These are phyloP conservation scores for Globisporangium rhizosaccharum DNA, from an alignment of 352 stramenopile species.

Conservation along the genomic window DNA sequence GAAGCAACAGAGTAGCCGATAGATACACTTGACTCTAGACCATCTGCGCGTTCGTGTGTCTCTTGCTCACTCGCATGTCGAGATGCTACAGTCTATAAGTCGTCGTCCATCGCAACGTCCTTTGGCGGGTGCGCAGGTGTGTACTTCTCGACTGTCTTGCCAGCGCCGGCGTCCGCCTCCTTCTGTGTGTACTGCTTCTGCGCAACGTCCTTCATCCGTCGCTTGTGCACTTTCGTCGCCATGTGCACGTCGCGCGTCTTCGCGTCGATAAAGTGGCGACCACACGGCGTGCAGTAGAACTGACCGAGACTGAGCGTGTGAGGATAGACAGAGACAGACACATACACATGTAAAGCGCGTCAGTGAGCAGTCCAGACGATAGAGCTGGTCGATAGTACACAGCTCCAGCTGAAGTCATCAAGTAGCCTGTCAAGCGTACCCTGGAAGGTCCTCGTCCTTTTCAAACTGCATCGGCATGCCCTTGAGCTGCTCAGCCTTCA, in stretches of 20 bases:
- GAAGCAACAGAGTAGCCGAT: too few species aligned
- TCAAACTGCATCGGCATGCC: constrained; percentile 67
- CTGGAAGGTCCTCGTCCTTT: constrained; percentile 79
- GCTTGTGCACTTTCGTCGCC: constrained; percentile 85
- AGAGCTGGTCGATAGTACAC: not conserved
- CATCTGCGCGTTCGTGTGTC: not conserved
- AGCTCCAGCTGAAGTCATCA: not conserved
- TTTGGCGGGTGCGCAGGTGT: constrained; percentile 48
- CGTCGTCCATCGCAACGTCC: constrained; percentile 51
- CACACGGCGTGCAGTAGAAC: constrained; percentile 86
- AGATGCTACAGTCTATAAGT: constrained; percentile 33
- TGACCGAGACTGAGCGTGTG: constrained; percentile 53
- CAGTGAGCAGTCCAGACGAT: not conserved
- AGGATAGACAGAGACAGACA: not conserved
- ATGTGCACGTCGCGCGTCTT: constrained; percentile 77
- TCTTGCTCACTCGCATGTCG: not conserved
- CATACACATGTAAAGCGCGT: not conserved
- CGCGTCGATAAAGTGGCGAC: constrained; percentile 79
- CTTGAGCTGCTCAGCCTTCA: constrained; percentile 50
- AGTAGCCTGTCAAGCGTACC: constrained; percentile 22
- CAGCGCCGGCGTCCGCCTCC: constrained; percentile 67
- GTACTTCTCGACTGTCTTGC: constrained; percentile 72
- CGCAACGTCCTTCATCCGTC: constrained; percentile 84
- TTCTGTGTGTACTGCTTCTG: constrained; percentile 88
- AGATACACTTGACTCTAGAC: too few species aligned